These are phyloP conservation scores for Xylaria hypoxylon DNA, from an alignment of 2,329 filamentous ascomycete genomes.

Conservation along the genomic window DNA sequence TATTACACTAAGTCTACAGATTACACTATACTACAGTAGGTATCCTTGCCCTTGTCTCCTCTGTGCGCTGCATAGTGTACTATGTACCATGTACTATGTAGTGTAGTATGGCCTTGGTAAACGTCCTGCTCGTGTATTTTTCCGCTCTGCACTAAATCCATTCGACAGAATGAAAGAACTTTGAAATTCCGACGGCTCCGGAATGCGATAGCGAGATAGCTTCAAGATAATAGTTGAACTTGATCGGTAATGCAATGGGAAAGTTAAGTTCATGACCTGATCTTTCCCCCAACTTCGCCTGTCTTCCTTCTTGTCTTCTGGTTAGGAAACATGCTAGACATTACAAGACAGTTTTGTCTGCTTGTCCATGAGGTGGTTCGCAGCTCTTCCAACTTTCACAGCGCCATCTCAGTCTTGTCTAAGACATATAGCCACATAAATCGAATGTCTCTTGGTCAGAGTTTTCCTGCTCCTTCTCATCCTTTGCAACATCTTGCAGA, in stretches of 20 bases:
- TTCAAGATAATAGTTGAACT: not conserved
- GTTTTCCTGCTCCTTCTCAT: not conserved
- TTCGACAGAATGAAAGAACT: not conserved
- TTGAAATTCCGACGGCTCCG: not conserved
- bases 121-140: slow-evolving; percentile 19
- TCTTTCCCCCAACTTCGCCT: not conserved
- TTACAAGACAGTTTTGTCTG: slow-evolving; percentile 32
- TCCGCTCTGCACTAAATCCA: not conserved
- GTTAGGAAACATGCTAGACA: slow-evolving; percentile 1
- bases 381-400: not conserved
- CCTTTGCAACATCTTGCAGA: slow-evolving; percentile 2
- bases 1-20: slow-evolving; percentile 5
- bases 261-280: not conserved
- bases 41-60: slow-evolving; percentile 20
- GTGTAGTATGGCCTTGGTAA: too few species aligned
- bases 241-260: too few species aligned
- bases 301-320: not conserved
- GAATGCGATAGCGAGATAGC: not conserved
- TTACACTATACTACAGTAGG: not conserved
- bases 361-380: slow-evolving; percentile 15
- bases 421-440: slow-evolving; percentile 29
- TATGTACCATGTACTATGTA: too few species aligned
- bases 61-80: slow-evolving; percentile 15
- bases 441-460: not conserved
- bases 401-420: slow-evolving; percentile 22